Evolutionary conservation across 495 filamentous ascomycete genomes (phyloP).

Genomic region (Neurospora discreta): DNA sequence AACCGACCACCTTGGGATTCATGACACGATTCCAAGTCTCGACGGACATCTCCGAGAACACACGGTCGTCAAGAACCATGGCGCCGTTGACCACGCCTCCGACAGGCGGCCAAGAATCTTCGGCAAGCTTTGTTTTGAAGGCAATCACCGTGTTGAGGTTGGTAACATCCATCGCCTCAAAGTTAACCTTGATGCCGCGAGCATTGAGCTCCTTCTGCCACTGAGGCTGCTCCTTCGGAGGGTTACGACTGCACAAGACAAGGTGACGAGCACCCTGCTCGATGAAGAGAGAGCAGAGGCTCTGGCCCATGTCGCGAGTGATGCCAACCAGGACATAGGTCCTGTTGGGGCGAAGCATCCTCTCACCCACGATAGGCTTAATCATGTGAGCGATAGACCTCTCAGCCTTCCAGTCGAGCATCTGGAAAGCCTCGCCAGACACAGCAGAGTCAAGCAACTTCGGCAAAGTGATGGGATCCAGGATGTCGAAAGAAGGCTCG

Average conservation of each 20-base stretch:
- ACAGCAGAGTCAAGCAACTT: slow-evolving; percentile 10
- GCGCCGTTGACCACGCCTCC: slow-evolving; percentile 42
- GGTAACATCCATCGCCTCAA: slow-evolving; percentile 29
- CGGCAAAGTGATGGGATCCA: slow-evolving; percentile 8
- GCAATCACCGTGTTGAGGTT: slow-evolving; percentile 13
- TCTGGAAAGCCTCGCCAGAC: slow-evolving; percentile 8
- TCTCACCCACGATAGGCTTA: slow-evolving; percentile 5
- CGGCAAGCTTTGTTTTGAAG: slow-evolving; percentile 17
- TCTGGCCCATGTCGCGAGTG: slow-evolving; percentile 46
- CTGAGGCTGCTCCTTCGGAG: slow-evolving; percentile 15
- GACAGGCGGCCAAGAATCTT: slow-evolving; percentile 22
- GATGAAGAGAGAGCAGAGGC: slow-evolving; percentile 46
- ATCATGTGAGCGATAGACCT: slow-evolving; percentile 11
- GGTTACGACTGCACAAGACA: slow-evolving; percentile 45
- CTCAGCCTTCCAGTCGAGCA: slow-evolving; percentile 31
- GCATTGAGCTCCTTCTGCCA: slow-evolving; percentile 34
- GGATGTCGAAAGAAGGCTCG: neutral
- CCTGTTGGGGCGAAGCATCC: slow-evolving; percentile 26
- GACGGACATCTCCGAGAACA: slow-evolving; percentile 36
- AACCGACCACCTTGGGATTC: slow-evolving; percentile 34
- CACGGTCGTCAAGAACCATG: slow-evolving; percentile 41
- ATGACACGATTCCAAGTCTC: slow-evolving; percentile 29
- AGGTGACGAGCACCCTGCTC: slow-evolving; percentile 43
- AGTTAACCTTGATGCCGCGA: slow-evolving; percentile 19
- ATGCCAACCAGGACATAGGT: slow-evolving; percentile 50